Evolutionary conservation across 345 rosid genomes (phyloP).

Genomic region (Anastatica hierochuntica): DNA sequence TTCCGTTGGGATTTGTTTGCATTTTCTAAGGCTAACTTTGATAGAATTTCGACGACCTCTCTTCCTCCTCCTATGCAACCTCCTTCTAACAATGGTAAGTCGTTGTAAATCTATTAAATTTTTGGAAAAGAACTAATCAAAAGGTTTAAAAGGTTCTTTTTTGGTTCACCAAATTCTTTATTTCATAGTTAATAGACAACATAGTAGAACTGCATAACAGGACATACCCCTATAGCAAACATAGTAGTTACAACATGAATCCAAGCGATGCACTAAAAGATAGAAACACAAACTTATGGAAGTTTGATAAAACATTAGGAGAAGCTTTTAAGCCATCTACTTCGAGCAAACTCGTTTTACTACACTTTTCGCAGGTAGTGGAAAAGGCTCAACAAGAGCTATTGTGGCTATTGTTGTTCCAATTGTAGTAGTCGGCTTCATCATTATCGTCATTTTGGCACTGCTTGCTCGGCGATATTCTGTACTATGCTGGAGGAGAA

Average conservation of each 20-base stretch:
- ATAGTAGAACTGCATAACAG: too few relatives aligned
- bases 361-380: neutral
- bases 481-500: neutral
- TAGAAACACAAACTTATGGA: too few relatives aligned
- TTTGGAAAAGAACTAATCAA: neutral
- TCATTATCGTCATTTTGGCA: neutral
- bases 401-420: neutral
- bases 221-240: too few relatives aligned
- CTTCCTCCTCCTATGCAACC: neutral
- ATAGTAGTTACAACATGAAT: too few relatives aligned
- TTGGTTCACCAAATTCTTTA: too few relatives aligned
- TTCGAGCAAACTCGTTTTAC: too few relatives aligned
- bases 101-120: neutral
- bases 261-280: too few relatives aligned
- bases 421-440: neutral
- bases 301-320: too few relatives aligned
- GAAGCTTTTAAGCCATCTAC: too few relatives aligned
- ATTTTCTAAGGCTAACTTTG: neutral
- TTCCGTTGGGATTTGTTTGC: slow-evolving; percentile 17
- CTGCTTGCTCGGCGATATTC: neutral
- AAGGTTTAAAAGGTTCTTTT: neutral
- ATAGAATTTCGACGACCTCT: neutral
- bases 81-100: neutral
- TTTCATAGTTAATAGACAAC: too few relatives aligned
- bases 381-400: neutral